Evolutionary conservation across 2,329 filamentous ascomycete species (phyloP).

Genomic region (Corniculantispora saksenae): DNA sequence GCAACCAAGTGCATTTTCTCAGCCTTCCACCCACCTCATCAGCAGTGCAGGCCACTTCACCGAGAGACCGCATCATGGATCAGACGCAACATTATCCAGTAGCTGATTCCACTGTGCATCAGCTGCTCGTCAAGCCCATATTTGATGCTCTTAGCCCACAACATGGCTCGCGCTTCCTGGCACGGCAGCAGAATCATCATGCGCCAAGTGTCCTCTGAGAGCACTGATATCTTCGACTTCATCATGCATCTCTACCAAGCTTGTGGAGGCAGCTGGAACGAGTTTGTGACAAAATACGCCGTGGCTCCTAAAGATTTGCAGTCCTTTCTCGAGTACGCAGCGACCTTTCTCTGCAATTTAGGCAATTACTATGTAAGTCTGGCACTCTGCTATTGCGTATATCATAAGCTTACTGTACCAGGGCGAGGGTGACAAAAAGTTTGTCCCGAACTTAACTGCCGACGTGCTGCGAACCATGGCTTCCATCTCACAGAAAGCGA

Average conservation of each 20-base stretch:
- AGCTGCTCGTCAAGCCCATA: neutral
- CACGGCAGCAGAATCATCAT: constrained; percentile 56
- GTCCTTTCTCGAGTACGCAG: constrained; percentile 56
- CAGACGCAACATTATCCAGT: neutral
- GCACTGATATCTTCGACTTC: constrained; percentile 57
- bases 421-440: constrained; percentile 60
- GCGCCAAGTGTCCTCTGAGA: constrained; percentile 60
- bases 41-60: too few relatives aligned
- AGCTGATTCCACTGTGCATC: neutral
- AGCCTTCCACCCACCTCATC: too few relatives aligned
- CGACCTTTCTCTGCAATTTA: constrained; percentile 58
- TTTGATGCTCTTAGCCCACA: constrained; percentile 47
- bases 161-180: constrained; percentile 54
- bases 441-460: constrained; percentile 50
- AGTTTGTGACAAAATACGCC: constrained; percentile 39
- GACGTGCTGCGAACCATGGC: constrained; percentile 46
- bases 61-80: neutral
- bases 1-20: too few relatives aligned
- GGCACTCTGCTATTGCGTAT: neutral
- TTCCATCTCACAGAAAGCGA: constrained; percentile 29
- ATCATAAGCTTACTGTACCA: constrained; percentile 12
- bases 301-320: constrained; percentile 45
- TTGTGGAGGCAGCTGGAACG: constrained; percentile 53
- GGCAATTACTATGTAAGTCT: constrained; percentile 57
- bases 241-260: constrained; percentile 53